Conservation (phyloP, 1,139 yeast species). For the Blastobotrys serpentis region DNA sequence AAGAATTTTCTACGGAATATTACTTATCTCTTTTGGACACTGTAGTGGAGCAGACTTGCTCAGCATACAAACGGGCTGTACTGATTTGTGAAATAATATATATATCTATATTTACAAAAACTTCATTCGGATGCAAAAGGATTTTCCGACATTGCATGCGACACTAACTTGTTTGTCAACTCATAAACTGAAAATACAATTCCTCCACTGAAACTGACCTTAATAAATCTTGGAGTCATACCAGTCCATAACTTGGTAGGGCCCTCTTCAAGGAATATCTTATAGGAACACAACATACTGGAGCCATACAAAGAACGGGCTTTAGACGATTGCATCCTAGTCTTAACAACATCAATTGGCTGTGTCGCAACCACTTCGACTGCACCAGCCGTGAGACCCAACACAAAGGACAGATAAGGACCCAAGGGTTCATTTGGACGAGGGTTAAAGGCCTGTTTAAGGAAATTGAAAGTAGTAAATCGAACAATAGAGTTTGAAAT, state of each 20-base stretch:
- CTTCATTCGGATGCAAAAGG: slow-evolving; percentile 44
- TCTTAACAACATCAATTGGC: slow-evolving; percentile 86
- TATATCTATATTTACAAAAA: background rate
- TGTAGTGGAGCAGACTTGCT: too few species aligned
- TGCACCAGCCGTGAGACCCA: slow-evolving; percentile 47
- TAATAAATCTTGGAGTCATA: slow-evolving; percentile 71
- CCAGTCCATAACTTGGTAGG: slow-evolving; percentile 75
- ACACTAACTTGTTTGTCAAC: slow-evolving; percentile 28
- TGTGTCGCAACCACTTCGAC: slow-evolving; percentile 81
- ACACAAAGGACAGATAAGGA: slow-evolving; percentile 23
- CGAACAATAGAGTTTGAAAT: slow-evolving; percentile 76
- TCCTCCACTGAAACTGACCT: slow-evolving; percentile 78
- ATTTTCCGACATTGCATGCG: slow-evolving; percentile 48
- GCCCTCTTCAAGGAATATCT: slow-evolving; percentile 63
- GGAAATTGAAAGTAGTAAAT: slow-evolving; percentile 76
- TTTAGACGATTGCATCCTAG: slow-evolving; percentile 79
- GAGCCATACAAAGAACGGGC: slow-evolving; percentile 63
- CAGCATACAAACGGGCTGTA: too few species aligned
- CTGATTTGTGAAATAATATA: background rate
- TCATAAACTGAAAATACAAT: slow-evolving; percentile 67
- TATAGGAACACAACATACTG: slow-evolving; percentile 64
- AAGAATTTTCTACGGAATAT: slow-evolving; percentile 6
- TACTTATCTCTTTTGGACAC: too few species aligned
- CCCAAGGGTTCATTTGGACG: slow-evolving; percentile 38
- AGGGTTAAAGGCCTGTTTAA: slow-evolving; percentile 53